Evolutionary conservation across 1,139 yeast genomes (phyloP), one percentile per base, ranked within the genome.

Genomic region (Debaryomyces psychrophilus): DNA sequence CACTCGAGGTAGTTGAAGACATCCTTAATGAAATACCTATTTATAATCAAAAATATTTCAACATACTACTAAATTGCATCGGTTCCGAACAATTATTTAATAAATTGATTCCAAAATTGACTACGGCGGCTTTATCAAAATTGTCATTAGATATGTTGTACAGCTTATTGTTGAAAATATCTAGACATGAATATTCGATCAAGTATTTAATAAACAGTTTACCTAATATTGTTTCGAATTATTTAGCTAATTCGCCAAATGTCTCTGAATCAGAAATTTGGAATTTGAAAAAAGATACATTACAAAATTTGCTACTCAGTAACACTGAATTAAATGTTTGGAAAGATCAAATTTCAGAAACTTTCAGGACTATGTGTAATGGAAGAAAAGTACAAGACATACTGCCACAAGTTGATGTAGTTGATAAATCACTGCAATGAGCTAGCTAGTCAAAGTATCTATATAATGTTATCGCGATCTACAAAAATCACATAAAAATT

Each of bases 41-140:
- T 28, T 57, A 56, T 36, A 57, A 55, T 45, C 48, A 59, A 26
- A 56, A 52, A 46, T 68, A 61, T 47, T 65, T 70, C 38, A 55
- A 65, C 1, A 62, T 71, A 15, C 52, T 72, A 3, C 52, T 70
- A 36, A 69, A 70, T 44, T 46, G 68, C 20, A 52, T 68, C 5
- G 58, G 54, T 5, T 57, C 57, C 7, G 43, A 55, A 11, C 29
- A 42, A 0, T 44, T 62, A 5, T 71, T 72, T 46, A 33, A 43
- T 2, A 41, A 45, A 20, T 46, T 70, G 3, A 44, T 53, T 1
- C 57, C 55, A 8, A 44, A 34, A 18, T 53, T 71, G 29, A 52
- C 58, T 11, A 50, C 58, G 5, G 50, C 51, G 1, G 49, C 50
- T 9, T 48, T 73, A 22, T 43, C 58, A 6, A 50, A 45, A 5